Evolutionary conservation across 163 green algal species (phyloP).

Genomic region (Smithsoniella earleae): DNA sequence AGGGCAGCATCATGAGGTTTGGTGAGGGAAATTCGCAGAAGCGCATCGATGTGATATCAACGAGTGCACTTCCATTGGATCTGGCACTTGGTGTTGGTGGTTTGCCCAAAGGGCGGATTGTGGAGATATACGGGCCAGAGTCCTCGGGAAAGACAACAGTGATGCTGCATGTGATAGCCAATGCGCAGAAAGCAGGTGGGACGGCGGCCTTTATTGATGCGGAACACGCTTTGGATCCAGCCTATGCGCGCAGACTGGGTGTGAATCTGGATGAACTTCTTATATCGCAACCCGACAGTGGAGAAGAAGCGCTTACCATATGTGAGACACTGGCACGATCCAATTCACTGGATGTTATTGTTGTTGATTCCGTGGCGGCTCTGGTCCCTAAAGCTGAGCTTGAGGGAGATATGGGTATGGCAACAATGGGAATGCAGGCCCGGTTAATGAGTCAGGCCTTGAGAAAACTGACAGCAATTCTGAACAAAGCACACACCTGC

Average conservation of each 20-base stretch:
- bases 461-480: slow-evolving; percentile 81
- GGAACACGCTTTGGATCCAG: slow-evolving; percentile 89
- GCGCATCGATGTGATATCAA: too few species aligned
- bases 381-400: slow-evolving; percentile 81
- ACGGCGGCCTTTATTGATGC: slow-evolving; percentile 77
- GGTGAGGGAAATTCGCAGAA: too few species aligned
- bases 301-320: too few species aligned
- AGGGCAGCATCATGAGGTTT: too few species aligned
- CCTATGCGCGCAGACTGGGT: slow-evolving; percentile 70
- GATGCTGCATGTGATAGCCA: slow-evolving; percentile 88
- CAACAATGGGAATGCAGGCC: slow-evolving; percentile 73
- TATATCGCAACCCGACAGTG: slow-evolving; percentile 73
- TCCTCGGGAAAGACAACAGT: slow-evolving; percentile 92
- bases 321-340: slow-evolving; percentile 60
- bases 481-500: slow-evolving; percentile 66
- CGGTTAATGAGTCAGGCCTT: slow-evolving; percentile 87
- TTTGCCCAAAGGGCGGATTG: slow-evolving; percentile 80
- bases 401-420: slow-evolving; percentile 83
- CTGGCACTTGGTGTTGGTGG: slow-evolving; percentile 81
- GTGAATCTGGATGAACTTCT: slow-evolving; percentile 68
- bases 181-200: too few species aligned
- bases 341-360: slow-evolving; percentile 67
- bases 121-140: slow-evolving; percentile 84
- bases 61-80: too few species aligned
- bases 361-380: slow-evolving; percentile 86